phyloP scores from a whole-genome alignment of 192 early-diverging fungal species.

The Gryganskiella cystojenkinii region DNA sequence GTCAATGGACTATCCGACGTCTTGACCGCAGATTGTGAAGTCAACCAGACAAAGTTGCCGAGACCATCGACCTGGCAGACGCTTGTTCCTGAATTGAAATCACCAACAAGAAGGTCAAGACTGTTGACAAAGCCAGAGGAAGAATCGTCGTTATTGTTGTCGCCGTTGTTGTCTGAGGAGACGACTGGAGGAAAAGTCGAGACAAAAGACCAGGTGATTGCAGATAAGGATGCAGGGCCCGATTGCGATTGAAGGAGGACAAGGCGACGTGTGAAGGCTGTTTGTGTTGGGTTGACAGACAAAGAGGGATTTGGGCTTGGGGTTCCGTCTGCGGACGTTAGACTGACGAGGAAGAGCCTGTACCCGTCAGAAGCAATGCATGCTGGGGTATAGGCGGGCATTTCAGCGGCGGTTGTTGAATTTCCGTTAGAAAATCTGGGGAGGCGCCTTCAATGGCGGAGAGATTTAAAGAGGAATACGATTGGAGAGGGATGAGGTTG shows the following conservation, averaged over 20 bases:
- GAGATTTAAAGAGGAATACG: too few species aligned
- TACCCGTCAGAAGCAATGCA: slow-evolving; percentile 18
- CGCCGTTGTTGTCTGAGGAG: background rate
- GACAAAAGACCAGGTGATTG: slow-evolving; percentile 9
- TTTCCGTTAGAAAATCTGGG: background rate
- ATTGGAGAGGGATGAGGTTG: too few species aligned
- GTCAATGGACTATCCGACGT: background rate
- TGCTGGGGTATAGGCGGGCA: background rate
- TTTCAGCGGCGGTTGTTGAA: background rate
- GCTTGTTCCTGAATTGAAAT: background rate
- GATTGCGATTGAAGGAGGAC: slow-evolving; percentile 15
- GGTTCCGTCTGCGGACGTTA: background rate
- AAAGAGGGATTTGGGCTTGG: background rate
- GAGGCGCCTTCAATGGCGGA: background rate
- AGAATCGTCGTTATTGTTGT: too few species aligned
- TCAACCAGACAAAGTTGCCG: slow-evolving; percentile 32
- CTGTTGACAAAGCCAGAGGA: background rate
- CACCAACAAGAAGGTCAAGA: slow-evolving; percentile 5
- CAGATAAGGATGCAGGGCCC: background rate
- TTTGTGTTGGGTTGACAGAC: background rate
- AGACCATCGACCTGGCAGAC: slow-evolving; percentile 13
- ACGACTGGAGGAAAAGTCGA: background rate
- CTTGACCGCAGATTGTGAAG: slow-evolving; percentile 3
- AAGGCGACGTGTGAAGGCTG: slow-evolving; percentile 2
- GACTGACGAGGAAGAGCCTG: slow-evolving; percentile 8